A percentile compares a stretch with the other conserved stretches of the same genome.
Conservation (phyloP, 495 filamentous ascomycete genomes). For the Aspergillus olivimuriae region DNA sequence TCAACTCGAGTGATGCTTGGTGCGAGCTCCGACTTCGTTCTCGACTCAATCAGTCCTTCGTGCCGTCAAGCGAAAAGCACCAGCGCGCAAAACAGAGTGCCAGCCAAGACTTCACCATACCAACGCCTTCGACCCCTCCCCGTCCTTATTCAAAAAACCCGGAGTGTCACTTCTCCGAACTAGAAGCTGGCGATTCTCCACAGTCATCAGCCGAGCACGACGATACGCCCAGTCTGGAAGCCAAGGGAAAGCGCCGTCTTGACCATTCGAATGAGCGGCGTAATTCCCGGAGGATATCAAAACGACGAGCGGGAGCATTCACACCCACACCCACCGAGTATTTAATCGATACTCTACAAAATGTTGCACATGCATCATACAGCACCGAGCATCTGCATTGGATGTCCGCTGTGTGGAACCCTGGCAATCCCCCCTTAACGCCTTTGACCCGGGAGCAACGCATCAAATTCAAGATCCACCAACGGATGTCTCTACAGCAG, state of each 20-base stretch:
- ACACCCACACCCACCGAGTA: conserved; percentile 30
- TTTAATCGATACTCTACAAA: conserved; percentile 28
- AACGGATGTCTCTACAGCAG: conserved; percentile 24
- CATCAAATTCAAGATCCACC: conserved; percentile 8
- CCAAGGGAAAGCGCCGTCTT: no score
- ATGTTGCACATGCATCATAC: conserved; percentile 15
- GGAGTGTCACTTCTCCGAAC: neutral
- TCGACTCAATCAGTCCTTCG: conserved; percentile 8
- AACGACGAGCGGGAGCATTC: neutral
- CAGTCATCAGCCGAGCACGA: no score
- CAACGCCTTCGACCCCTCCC: neutral
- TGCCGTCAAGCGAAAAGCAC: no score
- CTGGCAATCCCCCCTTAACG: conserved; percentile 1
- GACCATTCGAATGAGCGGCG: conserved; percentile 5
- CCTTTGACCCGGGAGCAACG: conserved; percentile 7
- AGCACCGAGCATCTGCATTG: conserved; percentile 1
- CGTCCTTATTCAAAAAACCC: neutral
- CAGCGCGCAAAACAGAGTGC: neutral
- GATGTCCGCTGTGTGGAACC: neutral
- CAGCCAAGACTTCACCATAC: neutral
- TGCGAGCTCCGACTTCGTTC: conserved; percentile 11
- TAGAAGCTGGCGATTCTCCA: neutral
- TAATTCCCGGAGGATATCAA: conserved; percentile 4
- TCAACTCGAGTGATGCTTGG: conserved; percentile 9
- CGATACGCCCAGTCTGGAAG: no score